Percentiles rank a stretch among this genome's conserved stretches.
Conservation (phyloP, 1,139 yeast genomes). For the Magnusiomyces suaveolens region DNA sequence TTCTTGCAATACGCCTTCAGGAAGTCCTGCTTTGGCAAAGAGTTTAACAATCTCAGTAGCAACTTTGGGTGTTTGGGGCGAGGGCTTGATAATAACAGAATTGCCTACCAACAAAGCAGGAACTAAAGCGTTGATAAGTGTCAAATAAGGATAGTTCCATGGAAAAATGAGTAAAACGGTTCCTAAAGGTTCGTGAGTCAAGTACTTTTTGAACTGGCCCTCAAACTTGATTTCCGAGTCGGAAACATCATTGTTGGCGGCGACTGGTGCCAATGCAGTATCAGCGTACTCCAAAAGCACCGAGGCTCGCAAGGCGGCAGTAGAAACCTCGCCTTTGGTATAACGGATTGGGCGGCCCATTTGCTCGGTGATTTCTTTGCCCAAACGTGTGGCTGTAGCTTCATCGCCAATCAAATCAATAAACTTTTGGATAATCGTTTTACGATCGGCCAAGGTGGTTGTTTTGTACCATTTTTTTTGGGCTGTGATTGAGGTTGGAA, state of each 20-base stretch:
- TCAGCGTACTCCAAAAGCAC: slow-evolving; percentile 29
- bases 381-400: slow-evolving; percentile 22
- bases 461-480: slow-evolving; percentile 27
- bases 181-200: slow-evolving; percentile 58
- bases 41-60: slow-evolving; percentile 58
- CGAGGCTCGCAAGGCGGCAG: slow-evolving; percentile 30
- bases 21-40: slow-evolving; percentile 64
- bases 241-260: slow-evolving; percentile 21
- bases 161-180: slow-evolving; percentile 80
- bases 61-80: slow-evolving; percentile 75
- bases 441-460: slow-evolving; percentile 25
- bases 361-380: slow-evolving; percentile 29
- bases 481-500: slow-evolving; percentile 25
- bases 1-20: slow-evolving; percentile 69
- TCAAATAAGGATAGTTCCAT: slow-evolving; percentile 78
- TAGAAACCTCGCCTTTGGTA: slow-evolving; percentile 30
- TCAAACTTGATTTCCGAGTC: slow-evolving; percentile 14
- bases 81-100: slow-evolving; percentile 69
- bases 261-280: slow-evolving; percentile 29
- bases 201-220: slow-evolving; percentile 35
- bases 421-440: slow-evolving; percentile 26
- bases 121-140: slow-evolving; percentile 73
- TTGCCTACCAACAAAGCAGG: slow-evolving; percentile 81
- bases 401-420: slow-evolving; percentile 25
- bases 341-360: slow-evolving; percentile 34